These are phyloP conservation scores for Pseudogymnoascus sp. DNA, from an alignment of 2,329 filamentous ascomycete species.

Conservation along the genomic window DNA sequence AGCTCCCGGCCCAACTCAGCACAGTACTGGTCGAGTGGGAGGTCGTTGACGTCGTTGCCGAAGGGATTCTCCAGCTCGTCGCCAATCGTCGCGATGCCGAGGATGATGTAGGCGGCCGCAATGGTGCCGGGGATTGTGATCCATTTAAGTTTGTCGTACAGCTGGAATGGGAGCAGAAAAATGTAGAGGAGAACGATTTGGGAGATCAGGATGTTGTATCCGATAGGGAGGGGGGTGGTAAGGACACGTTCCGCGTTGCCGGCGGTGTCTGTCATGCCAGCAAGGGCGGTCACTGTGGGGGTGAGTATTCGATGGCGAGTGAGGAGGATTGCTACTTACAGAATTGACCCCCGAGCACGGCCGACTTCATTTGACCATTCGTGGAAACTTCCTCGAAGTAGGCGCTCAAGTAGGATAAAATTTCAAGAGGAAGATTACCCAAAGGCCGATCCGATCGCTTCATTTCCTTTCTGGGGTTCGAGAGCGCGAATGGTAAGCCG, in stretches of 20 bases:
- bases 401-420: conserved; percentile 60
- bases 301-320: conserved; percentile 34
- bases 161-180: conserved; percentile 72
- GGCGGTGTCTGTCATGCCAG: conserved; percentile 62
- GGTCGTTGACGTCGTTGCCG: conserved; percentile 74
- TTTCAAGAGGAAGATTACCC: conserved; percentile 77
- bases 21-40: conserved; percentile 70
- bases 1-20: conserved; percentile 65
- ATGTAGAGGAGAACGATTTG: conserved; percentile 86
- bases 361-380: conserved; percentile 30
- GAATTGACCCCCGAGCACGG: conserved; percentile 24
- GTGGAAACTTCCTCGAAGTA: conserved; percentile 20
- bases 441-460: conserved; percentile 66
- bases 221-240: conserved; percentile 72
- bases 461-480: conserved; percentile 69
- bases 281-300: conserved; percentile 33
- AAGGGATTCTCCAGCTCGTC: conserved; percentile 82
- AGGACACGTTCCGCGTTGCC: conserved; percentile 69
- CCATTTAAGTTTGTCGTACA: conserved; percentile 56
- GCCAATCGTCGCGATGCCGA: conserved; percentile 68
- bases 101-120: conserved; percentile 70
- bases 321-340: conserved; percentile 14
- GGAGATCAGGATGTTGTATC: conserved; percentile 75
- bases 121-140: conserved; percentile 71
- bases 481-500: conserved; percentile 66